Evolutionary conservation across 768 basidiomycete genomes (phyloP), one percentile per base, ranked within the genome.

Genomic region (Lactarius quietus): DNA sequence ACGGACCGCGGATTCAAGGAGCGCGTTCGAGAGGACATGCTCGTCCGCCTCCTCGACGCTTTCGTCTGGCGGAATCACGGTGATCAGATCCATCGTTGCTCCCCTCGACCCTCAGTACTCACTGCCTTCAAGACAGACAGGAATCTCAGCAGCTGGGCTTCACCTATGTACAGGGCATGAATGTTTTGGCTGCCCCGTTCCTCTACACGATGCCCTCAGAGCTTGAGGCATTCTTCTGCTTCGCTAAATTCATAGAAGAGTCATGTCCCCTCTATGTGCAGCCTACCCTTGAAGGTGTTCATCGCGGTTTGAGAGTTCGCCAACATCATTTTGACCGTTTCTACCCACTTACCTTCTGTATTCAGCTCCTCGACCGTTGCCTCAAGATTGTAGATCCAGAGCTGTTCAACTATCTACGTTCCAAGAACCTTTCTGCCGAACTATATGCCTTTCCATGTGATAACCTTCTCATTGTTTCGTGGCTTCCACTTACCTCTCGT

Each of bases 161-260:
- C 76, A 94, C 92, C 35, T 99, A 98, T 72, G 95, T 99, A 10
- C 96, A 99, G 77, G 97, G 97, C 35, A 98, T 97, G 94, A 99
- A 99, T 74, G 97, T 98, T 56, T 86, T 99, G 39, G 94, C 95
- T 26, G 97, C 97, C 3, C 97, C 97, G 0, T 99, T 98, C 76
- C 82, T 99, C 33, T 99, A 97, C 73, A 93, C 92, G 14, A 92
- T 98, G 86, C 95, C 97, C 7, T 94, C 94, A 12, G 94, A 99
- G 75, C 77, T 98, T n/a, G 97, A 99, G 76, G 97, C 97, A 1
- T 99, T 98, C 76, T 95, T 89, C 67, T 97, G 93, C 76, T 98
- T 99, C 73, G 85, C 93, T 31, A 92, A 89, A 71, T 99, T 99
- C 74, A 97, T 98, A 70, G 96, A 98, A 77, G 87, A 89, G 63